Evolutionary conservation across 225 moss, liverwort and hornwort genomes (phyloP), one percentile per base, ranked within the genome.

Genomic region (Sphagnum contortum): DNA sequence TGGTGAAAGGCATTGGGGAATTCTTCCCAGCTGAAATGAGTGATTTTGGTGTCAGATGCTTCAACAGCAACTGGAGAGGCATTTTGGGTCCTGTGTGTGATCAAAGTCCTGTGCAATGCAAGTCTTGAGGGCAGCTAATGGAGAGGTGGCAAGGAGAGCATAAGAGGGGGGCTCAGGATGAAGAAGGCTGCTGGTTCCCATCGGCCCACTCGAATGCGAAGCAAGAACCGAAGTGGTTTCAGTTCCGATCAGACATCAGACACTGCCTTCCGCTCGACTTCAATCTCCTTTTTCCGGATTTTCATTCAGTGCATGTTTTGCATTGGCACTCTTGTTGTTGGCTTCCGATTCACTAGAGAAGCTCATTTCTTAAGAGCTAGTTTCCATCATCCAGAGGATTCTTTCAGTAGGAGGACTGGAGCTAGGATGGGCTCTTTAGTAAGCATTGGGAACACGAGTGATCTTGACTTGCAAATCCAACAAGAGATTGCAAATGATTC

Each of bases 341-440:
- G 94, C 65, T 86, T 88, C 47, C 87, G 94, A 12, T 69, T 92
- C 5, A 79, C 89, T 48, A 78, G 80, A 50, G 94, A 95, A 72
- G 83, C 81, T n/a, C 57, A 82, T 14, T 71, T 94, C 58, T 57
- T 86, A 8, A 80, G 76, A 7, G 69, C 69, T 13, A 77, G 77
- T 57, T 66, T 89, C 59, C 69, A 56, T 57, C 70, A 60, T 64
- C 65, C 80, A n/a, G 83, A 88, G 49, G 52, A 75, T 64, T 70
- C 75, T 47, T 57, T 76, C 29, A 73, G 68, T 45, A 66, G 70
- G 1, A 29, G 29, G 50, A 71, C 78, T 45, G 55, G 50, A 45
- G 48, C 57, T 46, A 48, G 59, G 46, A 57, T 74, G 8, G 75
- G 77, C 7, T 70, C 47, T 5, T 66, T 75, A 52, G 69, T 56